Base-by-base conservation (phyloP, 768 basidiomycete species). In the Kwoniella europaea region DNA sequence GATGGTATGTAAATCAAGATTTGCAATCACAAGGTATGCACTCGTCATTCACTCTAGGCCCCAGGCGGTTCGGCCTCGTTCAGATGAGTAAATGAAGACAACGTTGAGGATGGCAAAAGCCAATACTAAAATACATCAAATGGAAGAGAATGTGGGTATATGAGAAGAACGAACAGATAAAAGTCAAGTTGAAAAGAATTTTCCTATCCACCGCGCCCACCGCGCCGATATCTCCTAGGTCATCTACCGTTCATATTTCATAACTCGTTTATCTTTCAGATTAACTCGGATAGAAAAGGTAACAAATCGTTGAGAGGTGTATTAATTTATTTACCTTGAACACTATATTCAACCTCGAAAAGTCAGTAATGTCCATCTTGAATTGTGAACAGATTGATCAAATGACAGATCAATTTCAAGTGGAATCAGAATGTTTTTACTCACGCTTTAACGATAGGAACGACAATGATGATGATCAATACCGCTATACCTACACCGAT, bases 381-480 rank as follows among this genome's bases (percentile, higher is more conserved):
- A 50, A 18, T 10, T 24, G 2, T 16, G 43, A 35, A 46, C 16
- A 50, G 42, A 50, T n/a, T 18, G 5, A 43, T 20, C 18, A 10
- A 63, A 27, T 2, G 44, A 3, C 35, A 9, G 10, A 80, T 27
- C 27, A 3, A 27, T 27, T 27, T 27, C 27, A 27, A 27, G 27
- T 27, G 27, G 27, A 27, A 27, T n/a, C n/a, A n/a, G n/a, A n/a
- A n/a, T n/a, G n/a, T n/a, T 4, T 27, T 27, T 27, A 27, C 82
- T 74, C 59, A 91, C 82, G 93, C 89, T 86, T 93, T 94, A 82
- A 97, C 92, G 79, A 98, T 90, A 41, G 92, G 92, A 64, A 98
- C 93, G 76, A 98, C 91, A 82, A 99, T 96, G 86, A 99, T 94
- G 84, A 95, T 87, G 76, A 98, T 88, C 82, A 99, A 92, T 67